Base-by-base conservation (phyloP, 1,139 yeast species). In the Saccharomyces hybrid region DNA sequence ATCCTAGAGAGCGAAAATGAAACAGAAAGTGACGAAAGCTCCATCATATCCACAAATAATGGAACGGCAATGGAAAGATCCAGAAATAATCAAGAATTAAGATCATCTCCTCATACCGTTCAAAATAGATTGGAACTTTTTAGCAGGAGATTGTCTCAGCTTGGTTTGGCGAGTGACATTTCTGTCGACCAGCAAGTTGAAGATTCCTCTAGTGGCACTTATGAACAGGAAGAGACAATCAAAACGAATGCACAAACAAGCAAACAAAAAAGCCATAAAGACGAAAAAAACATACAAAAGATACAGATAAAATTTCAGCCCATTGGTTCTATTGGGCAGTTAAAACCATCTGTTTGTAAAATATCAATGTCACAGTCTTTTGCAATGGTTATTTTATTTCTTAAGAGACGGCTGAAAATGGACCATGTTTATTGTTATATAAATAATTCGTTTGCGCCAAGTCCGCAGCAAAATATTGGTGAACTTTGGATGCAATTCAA, bases 381-480 rank as follows among this genome's bases (percentile, higher is more conserved):
- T 56, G 59, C 70, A 3, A 57, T 62, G 49, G 53, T 68, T 1
- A 53, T 60, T 3, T 41, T 57, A n/a, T 68, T 68, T 48, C 51
- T 68, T 13, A 53, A 57, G 48, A 56, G 55, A 53, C 60, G 57
- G 47, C 47, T 68, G 46, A 63, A 62, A 46, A 54, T 66, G 23
- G 55, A 60, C 2, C 54, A 61, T 34, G 63, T 69, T 4, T 63
- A 64, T 53, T 68, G 71, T 52, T 69, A 69, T 50, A 57, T 69
- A 9, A 69, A 68, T 52, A 69, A 65, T 51, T 68, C 72, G 3
- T 69, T 68, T 58, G 70, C 71, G 3, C 71, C 71, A 2, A 64
- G 63, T 25, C 70, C 71, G 1, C 63, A 66, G 38, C 70, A 67
- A 51, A 60, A 51, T 16, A 60, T 69, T 1, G 71, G 71, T 3